Conservation (phyloP, 441 rosid genomes). For the Populus hybrid region DNA sequence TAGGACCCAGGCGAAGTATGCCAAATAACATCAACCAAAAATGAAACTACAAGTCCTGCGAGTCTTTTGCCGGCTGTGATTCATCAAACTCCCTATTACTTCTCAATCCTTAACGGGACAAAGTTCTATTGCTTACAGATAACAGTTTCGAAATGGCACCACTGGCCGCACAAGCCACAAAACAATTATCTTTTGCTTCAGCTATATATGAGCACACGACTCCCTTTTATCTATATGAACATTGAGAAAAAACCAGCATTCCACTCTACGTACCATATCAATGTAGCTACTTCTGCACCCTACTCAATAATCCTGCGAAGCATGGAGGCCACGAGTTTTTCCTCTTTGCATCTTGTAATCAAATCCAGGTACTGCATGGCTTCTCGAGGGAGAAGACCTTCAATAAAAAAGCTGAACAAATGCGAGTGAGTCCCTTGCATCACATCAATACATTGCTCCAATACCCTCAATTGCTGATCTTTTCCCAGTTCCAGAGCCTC, state of each 20-base stretch:
- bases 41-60: no score
- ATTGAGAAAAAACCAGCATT: not conserved
- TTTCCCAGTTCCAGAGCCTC: slow-evolving; percentile 56
- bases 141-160: not conserved
- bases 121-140: not conserved
- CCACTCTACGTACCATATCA: not conserved
- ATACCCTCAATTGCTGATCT: slow-evolving; percentile 35
- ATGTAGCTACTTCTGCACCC: not conserved
- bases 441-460: slow-evolving; percentile 42
- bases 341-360: slow-evolving; percentile 34
- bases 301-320: slow-evolving; percentile 17
- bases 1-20: no score
- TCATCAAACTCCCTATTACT: not conserved
- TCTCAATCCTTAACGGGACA: not conserved
- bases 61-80: no score
- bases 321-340: slow-evolving; percentile 18
- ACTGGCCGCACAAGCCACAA: not conserved
- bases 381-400: slow-evolving; percentile 58
- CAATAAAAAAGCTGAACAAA: slow-evolving; percentile 44
- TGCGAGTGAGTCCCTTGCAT: slow-evolving; percentile 63
- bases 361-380: slow-evolving; percentile 64
- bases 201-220: not conserved
- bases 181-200: not conserved
- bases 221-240: not conserved
- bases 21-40: no score